Evolutionary conservation across 2,329 filamentous ascomycete genomes (phyloP), one percentile per base, ranked within the genome.

Genomic region (Ceratocystis albifundus): DNA sequence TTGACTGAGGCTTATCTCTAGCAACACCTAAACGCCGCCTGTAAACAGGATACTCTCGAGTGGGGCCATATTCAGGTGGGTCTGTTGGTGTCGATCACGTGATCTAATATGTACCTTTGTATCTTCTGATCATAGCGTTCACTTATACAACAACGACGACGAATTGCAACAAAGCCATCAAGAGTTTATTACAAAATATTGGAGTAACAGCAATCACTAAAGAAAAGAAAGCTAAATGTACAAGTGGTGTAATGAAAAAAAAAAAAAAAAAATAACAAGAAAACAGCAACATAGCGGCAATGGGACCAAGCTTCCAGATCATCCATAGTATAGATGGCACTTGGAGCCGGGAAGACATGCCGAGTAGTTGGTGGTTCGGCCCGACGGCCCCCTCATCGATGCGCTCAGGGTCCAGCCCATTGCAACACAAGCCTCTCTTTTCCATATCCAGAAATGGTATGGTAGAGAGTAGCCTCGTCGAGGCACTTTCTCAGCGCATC

Each of bases 71-170:
- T 59, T 17, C 53, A 25, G 15, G 46, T 61, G 53, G 50, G 41
- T 45, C 61, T 61, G 65, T 28, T 61, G 65, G 57, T 63, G 46
- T n/a, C 17, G 8, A 25, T 25, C 61, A 63, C 61, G 45, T 63
- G 61, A 48, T 45, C 20, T 12, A 32, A 4, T 25, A 5, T 53
- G 48, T 59, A 32, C 2, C 7, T 59, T 25, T 28, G 22, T 59
- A 59, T 4, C 4, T 59, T 59, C 4, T 55, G 12, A 20, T 30
- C 22, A n/a, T 30, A 25, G 36, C 36, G n/a, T 50, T 17, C n/a
- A 59, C 25, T 59, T 17, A 36, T 17, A 59, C 53, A 12, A 30
- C 20, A 10, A 48, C 3, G 10, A 46, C 28, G 15, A 46, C 45
- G 28, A 8, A 62, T 7, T 62, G 36, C 20, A 62, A 45, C 28